phyloP scores from a whole-genome alignment of 148 eudicot genomes.

The Rhododendron simsii region DNA sequence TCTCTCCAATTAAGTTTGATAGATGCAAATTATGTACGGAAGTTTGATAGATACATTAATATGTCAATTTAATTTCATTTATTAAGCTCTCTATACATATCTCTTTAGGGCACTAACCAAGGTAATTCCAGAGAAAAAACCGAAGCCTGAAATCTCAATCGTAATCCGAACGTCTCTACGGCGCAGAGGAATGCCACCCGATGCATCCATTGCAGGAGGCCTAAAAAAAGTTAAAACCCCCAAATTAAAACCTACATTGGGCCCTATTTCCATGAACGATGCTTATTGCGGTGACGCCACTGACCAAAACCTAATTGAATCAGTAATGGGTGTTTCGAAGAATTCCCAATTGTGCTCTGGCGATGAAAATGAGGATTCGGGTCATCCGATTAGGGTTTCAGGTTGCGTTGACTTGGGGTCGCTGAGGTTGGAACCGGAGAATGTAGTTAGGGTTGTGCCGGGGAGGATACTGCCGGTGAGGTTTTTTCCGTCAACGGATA shows the following conservation, averaged over 20 bases:
- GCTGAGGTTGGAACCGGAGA: conserved; percentile 22
- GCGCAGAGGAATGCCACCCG: not conserved
- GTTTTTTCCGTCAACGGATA: conserved; percentile 55
- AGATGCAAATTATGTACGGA: not conserved
- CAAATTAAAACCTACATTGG: conserved; percentile 15
- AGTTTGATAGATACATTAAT: not conserved
- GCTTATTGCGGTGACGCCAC: conserved; percentile 40
- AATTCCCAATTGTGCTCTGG: not conserved
- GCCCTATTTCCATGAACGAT: conserved; percentile 46
- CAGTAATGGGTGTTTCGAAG: conserved; percentile 24
- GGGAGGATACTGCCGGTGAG: conserved; percentile 47
- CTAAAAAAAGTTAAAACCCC: not conserved
- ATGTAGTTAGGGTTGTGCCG: conserved; percentile 73
- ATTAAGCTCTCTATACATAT: not conserved
- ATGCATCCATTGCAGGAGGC: too few species aligned
- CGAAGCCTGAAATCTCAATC: not conserved
- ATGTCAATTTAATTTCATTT: too few species aligned
- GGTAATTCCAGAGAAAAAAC: too few species aligned
- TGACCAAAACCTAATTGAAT: conserved; percentile 30
- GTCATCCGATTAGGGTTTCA: conserved; percentile 9
- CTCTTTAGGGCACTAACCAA: not conserved
- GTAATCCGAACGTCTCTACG: not conserved
- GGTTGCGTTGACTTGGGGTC: conserved; percentile 40
- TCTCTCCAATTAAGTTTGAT: not conserved
- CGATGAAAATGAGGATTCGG: not conserved